Base-by-base conservation (phyloP, 2,329 filamentous ascomycete genomes). In the Cladophialophora chaetospira region DNA sequence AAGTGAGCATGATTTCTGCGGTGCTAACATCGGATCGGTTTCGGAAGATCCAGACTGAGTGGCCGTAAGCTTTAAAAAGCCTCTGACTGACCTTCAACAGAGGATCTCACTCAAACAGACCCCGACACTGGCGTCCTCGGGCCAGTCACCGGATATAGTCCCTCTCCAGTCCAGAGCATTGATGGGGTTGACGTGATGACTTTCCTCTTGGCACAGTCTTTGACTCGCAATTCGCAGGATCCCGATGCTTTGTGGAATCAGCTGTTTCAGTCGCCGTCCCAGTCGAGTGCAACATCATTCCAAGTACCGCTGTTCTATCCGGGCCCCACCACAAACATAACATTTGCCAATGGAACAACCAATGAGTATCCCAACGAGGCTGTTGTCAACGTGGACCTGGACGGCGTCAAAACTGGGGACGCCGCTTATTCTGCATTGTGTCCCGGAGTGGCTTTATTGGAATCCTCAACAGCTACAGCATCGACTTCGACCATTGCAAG, bases 161-260 rank as follows among this genome's bases (percentile, higher is more conserved):
- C 63, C 8, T 70, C 70, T 6, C 58, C 70, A 2, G 65, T 72
- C 19, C 62, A 58, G 8, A 64, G 62, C 5, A 69, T 72, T 40
- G 63, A 72, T 42, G 68, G 66, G 42, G n/a, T 67, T 29, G 67
- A 70, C 55, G 67, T 65, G 2, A 47, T 66, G 10, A 38, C 63
- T 26, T 70, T 65, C 51, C 65, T 72, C 6, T 51, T 61, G 21
- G 49, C 58, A 15, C 58, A 63, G 35, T 67, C 67, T 4, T 49
- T 65, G 38, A 28, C 52, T 6, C 33, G 49, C 1, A 19, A 28
- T 3, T 45, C 40, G n/a, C 57, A 68, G 26, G 70, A 73, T 45
- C 65, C 65, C 4, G 70, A 73, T 61, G 68, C 69, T 6, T 54
- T 68, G 3, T 73, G 66, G 60, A 72, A 72, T 55, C 49, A 49